These are phyloP conservation scores for Solanum okadae DNA, from an alignment of 257 asterid genomes.

Conservation along the genomic window DNA sequence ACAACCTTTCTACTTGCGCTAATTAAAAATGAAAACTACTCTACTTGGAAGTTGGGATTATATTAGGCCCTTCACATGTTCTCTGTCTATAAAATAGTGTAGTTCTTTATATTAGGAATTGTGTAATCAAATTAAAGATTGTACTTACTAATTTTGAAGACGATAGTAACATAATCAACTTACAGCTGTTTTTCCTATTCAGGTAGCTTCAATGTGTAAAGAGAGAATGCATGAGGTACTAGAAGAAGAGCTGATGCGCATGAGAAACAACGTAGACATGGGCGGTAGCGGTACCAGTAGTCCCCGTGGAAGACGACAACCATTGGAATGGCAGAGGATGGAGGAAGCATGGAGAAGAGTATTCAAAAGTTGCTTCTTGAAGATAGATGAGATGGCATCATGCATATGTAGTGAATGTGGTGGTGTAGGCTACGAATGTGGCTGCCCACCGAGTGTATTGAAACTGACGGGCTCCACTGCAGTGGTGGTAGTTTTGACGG, in stretches of 20 bases:
- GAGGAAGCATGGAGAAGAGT: constrained; percentile 7
- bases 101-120: too few species aligned
- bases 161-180: not conserved
- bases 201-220: constrained; percentile 11
- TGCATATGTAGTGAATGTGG: not conserved
- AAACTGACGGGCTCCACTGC: constrained; percentile 2
- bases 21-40: too few species aligned
- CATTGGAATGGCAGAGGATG: not conserved
- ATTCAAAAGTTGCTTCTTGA: not conserved
- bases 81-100: not conserved
- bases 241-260: constrained; percentile 5
- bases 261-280: not conserved
- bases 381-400: constrained; percentile 2
- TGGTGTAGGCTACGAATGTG: not conserved
- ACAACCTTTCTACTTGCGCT: too few species aligned
- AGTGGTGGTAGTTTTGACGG: constrained; percentile 5
- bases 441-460: not conserved
- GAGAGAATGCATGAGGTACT: constrained; percentile 8
- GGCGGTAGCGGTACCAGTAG: not conserved
- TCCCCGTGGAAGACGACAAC: not conserved
- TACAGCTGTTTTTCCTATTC: not conserved
- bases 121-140: not conserved
- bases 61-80: not conserved
- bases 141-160: not conserved
- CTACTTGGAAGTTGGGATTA: not conserved